A percentile compares a stretch with the other conserved stretches of the same genome.
Evolutionary conservation across 2,329 filamentous ascomycete species (phyloP).

Genomic region (Scedosporium boydii): DNA sequence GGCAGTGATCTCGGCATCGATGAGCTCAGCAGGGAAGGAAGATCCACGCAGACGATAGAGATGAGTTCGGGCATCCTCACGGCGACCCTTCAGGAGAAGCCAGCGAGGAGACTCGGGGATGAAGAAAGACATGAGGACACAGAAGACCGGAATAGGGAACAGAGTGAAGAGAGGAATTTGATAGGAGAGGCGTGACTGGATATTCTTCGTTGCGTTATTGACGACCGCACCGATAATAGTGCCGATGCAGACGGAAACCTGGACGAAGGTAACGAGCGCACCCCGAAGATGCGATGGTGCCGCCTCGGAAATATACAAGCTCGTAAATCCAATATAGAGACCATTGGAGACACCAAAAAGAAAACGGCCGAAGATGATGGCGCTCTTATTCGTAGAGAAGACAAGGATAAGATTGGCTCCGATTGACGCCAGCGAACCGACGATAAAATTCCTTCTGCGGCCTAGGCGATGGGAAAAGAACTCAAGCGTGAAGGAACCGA

Average conservation of each 20-base stretch:
- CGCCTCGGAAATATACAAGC: constrained; percentile 10
- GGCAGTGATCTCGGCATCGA: constrained; percentile 6
- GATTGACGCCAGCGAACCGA: constrained; percentile 6
- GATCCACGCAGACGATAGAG: constrained; percentile 5
- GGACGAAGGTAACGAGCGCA: constrained; percentile 8
- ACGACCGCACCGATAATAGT: constrained; percentile 9
- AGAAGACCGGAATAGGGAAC: constrained; percentile 3
- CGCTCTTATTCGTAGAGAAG: constrained; percentile 8
- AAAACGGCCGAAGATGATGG: constrained; percentile 8
- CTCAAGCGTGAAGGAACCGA: constrained; percentile 9
- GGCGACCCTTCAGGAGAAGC: constrained; percentile 4
- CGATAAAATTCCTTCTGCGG: constrained; percentile 8
- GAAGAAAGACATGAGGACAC: background rate
- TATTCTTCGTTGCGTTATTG: constrained; percentile 7
- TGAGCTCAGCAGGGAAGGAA: constrained; percentile 2
- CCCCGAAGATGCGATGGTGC: constrained; percentile 9
- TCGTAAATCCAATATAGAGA: constrained; percentile 8
- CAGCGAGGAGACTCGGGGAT: constrained; percentile 7
- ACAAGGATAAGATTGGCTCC: constrained; percentile 9
- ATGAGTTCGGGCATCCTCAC: constrained; percentile 1
- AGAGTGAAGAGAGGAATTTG: constrained; percentile 8
- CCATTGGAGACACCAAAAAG: constrained; percentile 10
- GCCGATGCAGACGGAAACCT: constrained; percentile 8
- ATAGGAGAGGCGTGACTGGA: constrained; percentile 6
- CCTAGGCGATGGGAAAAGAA: constrained; percentile 9